Evolutionary conservation across 805 yeast species (phyloP), one percentile per base, ranked within the genome.

Genomic region (Candida jianshihensis): DNA sequence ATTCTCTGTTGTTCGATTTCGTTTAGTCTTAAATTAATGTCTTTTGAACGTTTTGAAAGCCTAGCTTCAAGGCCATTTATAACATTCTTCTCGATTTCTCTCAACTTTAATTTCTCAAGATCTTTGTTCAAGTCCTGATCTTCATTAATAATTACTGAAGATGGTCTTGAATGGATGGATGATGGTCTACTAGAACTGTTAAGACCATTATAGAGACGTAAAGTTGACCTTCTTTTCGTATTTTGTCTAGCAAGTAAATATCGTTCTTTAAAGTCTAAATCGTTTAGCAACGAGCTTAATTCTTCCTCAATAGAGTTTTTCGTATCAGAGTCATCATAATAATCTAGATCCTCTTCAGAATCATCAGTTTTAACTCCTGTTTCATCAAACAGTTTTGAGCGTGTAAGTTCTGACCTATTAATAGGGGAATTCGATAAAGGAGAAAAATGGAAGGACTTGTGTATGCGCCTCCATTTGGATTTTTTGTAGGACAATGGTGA

Each of bases 231-330:
- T 19, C 28, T 24, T 20, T 25, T 21, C 15, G 33, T n/a, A 38
- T 39, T 42, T 8, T 41, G 37, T 16, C 37, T 25, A 4, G 41
- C 37, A 19, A 49, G 14, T 12, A 28, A 29, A 17, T 39, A 40
- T 6, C 48, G 34, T 17, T 48, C 49, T 24, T 43, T 45, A 34
- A 51, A 37, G 19, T 36, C 40, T 11, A 42, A 19, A 22, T 50
- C 53, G 11, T 38, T 26, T 14, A 51, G 34, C 17, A 51, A 21
- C 4, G 39, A 46, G n/a, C 39, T 34, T 11, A 51, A 17, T 3
- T 33, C 44, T 24, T 31, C 36, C 8, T 24, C 29, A 17, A 14
- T 15, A 6, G 18, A 8, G 7, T 11, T 9, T n/a, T 19, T 8
- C 6, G 14, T 21, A 13, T 16, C 21, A 4, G 13, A n/a, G 27